Percentiles rank a stretch among this genome's conserved stretches.
phyloP scores from a whole-genome alignment of 140 eudicot genomes.

The Senecio squalidus region DNA sequence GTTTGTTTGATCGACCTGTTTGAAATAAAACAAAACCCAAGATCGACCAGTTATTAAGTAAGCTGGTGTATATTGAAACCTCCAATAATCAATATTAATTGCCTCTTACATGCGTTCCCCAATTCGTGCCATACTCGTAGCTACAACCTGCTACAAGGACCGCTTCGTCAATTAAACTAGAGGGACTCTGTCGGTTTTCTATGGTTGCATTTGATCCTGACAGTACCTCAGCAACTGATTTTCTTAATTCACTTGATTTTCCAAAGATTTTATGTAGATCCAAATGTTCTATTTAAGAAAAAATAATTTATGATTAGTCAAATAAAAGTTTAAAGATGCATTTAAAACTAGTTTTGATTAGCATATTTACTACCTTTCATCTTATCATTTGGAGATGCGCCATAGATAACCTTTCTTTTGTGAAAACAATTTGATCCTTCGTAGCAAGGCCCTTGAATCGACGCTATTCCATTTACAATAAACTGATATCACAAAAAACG shows the following conservation, averaged over 20 bases:
- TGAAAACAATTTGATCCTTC: slow-evolving; percentile 59
- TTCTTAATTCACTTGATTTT: slow-evolving; percentile 25
- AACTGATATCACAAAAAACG: slow-evolving; percentile 18
- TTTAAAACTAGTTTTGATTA: neutral
- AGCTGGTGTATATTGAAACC: too few relatives aligned
- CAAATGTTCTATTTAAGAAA: slow-evolving; percentile 17
- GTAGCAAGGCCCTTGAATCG: slow-evolving; percentile 51
- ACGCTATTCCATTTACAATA: slow-evolving; percentile 21
- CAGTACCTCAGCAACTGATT: slow-evolving; percentile 33
- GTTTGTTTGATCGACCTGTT: too few relatives aligned
- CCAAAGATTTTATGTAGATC: slow-evolving; percentile 39
- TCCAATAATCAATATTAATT: too few relatives aligned
- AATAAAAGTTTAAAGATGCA: neutral
- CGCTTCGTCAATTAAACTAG: slow-evolving; percentile 39
- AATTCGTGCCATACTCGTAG: slow-evolving; percentile 43
- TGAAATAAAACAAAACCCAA: too few relatives aligned
- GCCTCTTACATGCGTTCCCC: slow-evolving; percentile 44
- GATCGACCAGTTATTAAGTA: too few relatives aligned
- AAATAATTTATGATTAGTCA: neutral
- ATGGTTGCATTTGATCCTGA: slow-evolving; percentile 15
- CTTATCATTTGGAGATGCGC: slow-evolving; percentile 38
- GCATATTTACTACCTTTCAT: slow-evolving; percentile 29
- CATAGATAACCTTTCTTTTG: slow-evolving; percentile 56
- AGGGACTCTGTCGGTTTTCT: slow-evolving; percentile 11
- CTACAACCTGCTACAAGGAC: slow-evolving; percentile 35